These are phyloP conservation scores for Ophiostoma angusticollis DNA, from an alignment of 2,329 filamentous ascomycete genomes.

Conservation along the genomic window DNA sequence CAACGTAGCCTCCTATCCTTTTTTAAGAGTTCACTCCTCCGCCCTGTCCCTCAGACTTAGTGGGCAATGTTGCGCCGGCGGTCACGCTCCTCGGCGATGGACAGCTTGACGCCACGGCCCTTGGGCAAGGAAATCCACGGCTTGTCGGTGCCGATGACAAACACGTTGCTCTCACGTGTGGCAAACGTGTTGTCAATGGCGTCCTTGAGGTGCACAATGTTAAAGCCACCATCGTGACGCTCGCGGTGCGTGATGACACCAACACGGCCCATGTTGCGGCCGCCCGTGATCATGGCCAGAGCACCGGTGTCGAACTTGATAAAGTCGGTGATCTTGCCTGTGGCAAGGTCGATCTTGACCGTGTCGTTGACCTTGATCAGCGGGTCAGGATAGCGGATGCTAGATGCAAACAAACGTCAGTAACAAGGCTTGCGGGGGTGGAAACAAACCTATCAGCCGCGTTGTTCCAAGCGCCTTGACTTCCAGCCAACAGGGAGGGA, in stretches of 20 bases:
- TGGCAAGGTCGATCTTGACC: conserved; percentile 94
- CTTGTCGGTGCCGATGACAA: conserved; percentile 97
- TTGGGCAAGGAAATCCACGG: conserved; percentile 99
- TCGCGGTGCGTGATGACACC: conserved; percentile 99
- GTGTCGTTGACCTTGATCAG: conserved; percentile 99
- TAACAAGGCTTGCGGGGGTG: conserved; percentile 27
- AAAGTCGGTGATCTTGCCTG: conserved; percentile 96
- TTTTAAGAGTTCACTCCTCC: neutral
- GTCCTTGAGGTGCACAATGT: conserved; percentile 99
- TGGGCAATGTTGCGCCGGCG: conserved; percentile 68
- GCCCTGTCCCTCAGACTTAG: conserved; percentile 5
- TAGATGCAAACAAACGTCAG: conserved; percentile 29
- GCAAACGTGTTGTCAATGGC: conserved; percentile 99
- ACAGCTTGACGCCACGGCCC: conserved; percentile 99
- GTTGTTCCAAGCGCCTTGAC: conserved; percentile 19
- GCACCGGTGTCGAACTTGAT: conserved; percentile 98
- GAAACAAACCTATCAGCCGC: conserved; percentile 41
- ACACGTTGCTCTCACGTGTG: conserved; percentile 98
- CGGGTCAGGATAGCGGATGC: conserved; percentile 98
- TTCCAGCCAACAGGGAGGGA: neutral
- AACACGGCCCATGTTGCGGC: conserved; percentile 99
- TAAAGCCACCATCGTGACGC: conserved; percentile 99
- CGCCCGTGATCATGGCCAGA: conserved; percentile 97
- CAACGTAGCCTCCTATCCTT: neutral
- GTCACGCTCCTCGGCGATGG: conserved; percentile 98